phyloP scores from a whole-genome alignment of 257 asterid genomes.

The Jacaranda mimosifolia region DNA sequence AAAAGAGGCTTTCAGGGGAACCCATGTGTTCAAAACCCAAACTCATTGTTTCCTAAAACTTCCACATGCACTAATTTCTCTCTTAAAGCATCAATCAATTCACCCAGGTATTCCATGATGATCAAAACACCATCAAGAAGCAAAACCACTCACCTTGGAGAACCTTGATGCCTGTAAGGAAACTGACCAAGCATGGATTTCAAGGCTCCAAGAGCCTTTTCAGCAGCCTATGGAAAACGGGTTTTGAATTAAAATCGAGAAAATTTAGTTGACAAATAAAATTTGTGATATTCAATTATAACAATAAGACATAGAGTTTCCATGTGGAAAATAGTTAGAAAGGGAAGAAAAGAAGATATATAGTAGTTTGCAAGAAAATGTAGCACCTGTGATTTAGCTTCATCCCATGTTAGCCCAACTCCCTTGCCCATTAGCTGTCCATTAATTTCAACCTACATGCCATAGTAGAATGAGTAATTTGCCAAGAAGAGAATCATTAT shows the following conservation, averaged over 20 bases:
- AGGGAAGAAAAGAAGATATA: slow-evolving; percentile 20
- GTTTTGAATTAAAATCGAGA: slow-evolving; percentile 26
- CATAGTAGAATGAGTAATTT: slow-evolving; percentile 30
- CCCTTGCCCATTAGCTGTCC: slow-evolving; percentile 92
- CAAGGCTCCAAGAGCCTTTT: slow-evolving; percentile 81
- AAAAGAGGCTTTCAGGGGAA: too few relatives aligned
- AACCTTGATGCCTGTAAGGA: slow-evolving; percentile 76
- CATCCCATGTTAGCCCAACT: slow-evolving; percentile 86
- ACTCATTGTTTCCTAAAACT: background rate
- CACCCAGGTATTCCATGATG: slow-evolving; percentile 11
- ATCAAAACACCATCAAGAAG: slow-evolving; percentile 23
- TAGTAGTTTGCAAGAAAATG: slow-evolving; percentile 15
- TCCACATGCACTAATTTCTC: slow-evolving; percentile 13
- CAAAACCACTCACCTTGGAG: slow-evolving; percentile 76
- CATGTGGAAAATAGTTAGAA: background rate
- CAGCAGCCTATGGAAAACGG: slow-evolving; percentile 78
- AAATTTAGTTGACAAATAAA: background rate
- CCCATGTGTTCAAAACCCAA: background rate
- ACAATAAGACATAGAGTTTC: slow-evolving; percentile 12
- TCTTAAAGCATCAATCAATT: slow-evolving; percentile 1
- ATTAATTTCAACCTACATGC: slow-evolving; percentile 81
- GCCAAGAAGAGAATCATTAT: slow-evolving; percentile 1
- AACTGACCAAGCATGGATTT: slow-evolving; percentile 66
- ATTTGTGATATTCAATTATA: background rate
- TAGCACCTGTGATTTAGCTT: slow-evolving; percentile 88